A percentile compares a stretch with the other conserved stretches of the same genome.
These are phyloP conservation scores for Aleurites moluccanus DNA, from an alignment of 441 rosid species.

Conservation along the genomic window DNA sequence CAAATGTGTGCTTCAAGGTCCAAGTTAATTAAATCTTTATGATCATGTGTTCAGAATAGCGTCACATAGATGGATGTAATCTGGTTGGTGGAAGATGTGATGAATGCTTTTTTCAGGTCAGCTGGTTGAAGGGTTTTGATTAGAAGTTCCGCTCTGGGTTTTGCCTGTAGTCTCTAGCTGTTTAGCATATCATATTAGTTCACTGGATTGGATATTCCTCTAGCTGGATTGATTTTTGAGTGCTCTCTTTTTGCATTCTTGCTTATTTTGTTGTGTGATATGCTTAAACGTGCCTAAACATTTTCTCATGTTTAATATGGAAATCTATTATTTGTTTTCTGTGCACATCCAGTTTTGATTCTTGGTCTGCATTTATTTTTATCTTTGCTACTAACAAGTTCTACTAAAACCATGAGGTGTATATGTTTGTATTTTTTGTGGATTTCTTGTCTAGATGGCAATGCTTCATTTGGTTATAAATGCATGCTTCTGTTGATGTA, in stretches of 20 bases:
- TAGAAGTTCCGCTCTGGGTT: background rate
- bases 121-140: too few relatives aligned
- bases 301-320: too few relatives aligned
- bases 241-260: background rate
- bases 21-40: too few relatives aligned
- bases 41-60: background rate
- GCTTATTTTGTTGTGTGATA: too few relatives aligned
- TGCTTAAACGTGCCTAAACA: too few relatives aligned
- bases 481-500: background rate
- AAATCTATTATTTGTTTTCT: too few relatives aligned
- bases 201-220: background rate
- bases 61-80: background rate
- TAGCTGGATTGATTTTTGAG: background rate
- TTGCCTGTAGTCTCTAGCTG: background rate
- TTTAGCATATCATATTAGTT: background rate
- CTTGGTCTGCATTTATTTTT: background rate
- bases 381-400: background rate
- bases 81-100: slow-evolving; percentile 2
- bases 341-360: background rate
- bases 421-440: background rate
- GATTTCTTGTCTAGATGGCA: background rate
- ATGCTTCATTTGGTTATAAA: background rate
- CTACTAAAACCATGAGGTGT: background rate
- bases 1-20: too few relatives aligned
- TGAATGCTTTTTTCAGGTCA: background rate